These are phyloP conservation scores for Yamadazyma kanchanaburiensis DNA, from an alignment of 1,139 yeast genomes.

Conservation along the genomic window DNA sequence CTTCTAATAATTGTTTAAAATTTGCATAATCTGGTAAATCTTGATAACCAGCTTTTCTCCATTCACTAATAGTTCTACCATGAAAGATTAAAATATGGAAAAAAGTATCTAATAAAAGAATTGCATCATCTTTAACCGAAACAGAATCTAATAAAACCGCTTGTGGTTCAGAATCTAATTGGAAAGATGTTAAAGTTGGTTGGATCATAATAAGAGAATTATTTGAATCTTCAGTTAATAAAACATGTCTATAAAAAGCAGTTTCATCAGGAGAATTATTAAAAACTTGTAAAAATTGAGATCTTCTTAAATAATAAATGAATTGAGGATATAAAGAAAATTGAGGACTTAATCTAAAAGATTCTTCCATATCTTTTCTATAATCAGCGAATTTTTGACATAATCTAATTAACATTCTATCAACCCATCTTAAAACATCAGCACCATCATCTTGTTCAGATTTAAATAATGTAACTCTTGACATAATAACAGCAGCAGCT, in stretches of 20 bases:
- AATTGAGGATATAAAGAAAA: slow-evolving; percentile 80
- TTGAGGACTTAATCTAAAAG: slow-evolving; percentile 46
- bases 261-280: slow-evolving; percentile 99
- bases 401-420: slow-evolving; percentile 48
- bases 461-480: slow-evolving; percentile 88
- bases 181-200: slow-evolving; percentile 87
- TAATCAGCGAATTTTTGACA: slow-evolving; percentile 53
- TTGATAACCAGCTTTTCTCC: slow-evolving; percentile 96
- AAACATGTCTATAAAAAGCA: slow-evolving; percentile 91
- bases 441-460: slow-evolving; percentile 68
- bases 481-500: slow-evolving; percentile 96
- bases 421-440: slow-evolving; percentile 51
- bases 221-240: slow-evolving; percentile 85
- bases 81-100: slow-evolving; percentile 95
- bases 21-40: slow-evolving; percentile 87
- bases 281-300: slow-evolving; percentile 94
- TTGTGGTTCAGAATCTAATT: slow-evolving; percentile 76
- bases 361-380: slow-evolving; percentile 45
- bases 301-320: slow-evolving; percentile 92
- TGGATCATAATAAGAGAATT: slow-evolving; percentile 97
- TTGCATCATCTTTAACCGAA: slow-evolving; percentile 85
- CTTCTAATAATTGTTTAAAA: slow-evolving; percentile 81
- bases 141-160: slow-evolving; percentile 95
- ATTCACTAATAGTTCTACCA: slow-evolving; percentile 90
- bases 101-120: slow-evolving; percentile 86